These are phyloP conservation scores for Cryptococcus sp. DNA, from an alignment of 1,284 basidiomycete species.

Conservation along the genomic window DNA sequence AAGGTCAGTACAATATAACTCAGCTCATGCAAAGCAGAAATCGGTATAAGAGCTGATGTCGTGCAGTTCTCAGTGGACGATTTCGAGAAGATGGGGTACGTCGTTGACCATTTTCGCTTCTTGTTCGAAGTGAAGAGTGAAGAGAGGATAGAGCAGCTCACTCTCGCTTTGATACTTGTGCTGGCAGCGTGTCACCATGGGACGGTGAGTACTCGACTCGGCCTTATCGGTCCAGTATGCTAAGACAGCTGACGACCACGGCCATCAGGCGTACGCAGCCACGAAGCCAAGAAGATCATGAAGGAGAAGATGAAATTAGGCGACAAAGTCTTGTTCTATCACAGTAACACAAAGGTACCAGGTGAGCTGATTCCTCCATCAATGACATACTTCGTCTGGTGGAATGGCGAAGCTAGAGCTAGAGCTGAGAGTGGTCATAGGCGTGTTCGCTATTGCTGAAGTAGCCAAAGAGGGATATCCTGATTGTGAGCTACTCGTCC, in stretches of 20 bases:
- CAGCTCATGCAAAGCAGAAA: background rate
- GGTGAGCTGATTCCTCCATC: slow-evolving; percentile 56
- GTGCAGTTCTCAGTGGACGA: slow-evolving; percentile 84
- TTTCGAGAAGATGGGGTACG: slow-evolving; percentile 65
- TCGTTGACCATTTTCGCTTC: background rate
- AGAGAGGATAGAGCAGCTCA: background rate
- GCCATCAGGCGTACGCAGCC: slow-evolving; percentile 62
- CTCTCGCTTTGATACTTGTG: background rate
- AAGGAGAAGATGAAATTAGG: slow-evolving; percentile 78
- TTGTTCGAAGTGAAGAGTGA: background rate
- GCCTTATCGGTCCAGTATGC: too few species aligned
- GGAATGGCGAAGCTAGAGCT: background rate
- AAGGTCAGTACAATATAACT: slow-evolving; percentile 61
- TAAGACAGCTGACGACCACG: background rate
- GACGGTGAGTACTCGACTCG: slow-evolving; percentile 62
- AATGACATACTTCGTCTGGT: background rate
- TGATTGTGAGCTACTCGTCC: slow-evolving; percentile 64
- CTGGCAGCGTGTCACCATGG: slow-evolving; percentile 70
- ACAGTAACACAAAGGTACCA: slow-evolving; percentile 88
- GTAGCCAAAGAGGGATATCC: slow-evolving; percentile 83
- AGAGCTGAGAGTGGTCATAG: slow-evolving; percentile 55
- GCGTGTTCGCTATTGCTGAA: slow-evolving; percentile 80
- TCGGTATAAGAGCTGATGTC: slow-evolving; percentile 3
- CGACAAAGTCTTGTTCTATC: slow-evolving; percentile 76
- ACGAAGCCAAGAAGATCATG: slow-evolving; percentile 90